Evolutionary conservation across 2,329 filamentous ascomycete genomes (phyloP), one percentile per base, ranked within the genome.

Genomic region (Penicillium sp.): DNA sequence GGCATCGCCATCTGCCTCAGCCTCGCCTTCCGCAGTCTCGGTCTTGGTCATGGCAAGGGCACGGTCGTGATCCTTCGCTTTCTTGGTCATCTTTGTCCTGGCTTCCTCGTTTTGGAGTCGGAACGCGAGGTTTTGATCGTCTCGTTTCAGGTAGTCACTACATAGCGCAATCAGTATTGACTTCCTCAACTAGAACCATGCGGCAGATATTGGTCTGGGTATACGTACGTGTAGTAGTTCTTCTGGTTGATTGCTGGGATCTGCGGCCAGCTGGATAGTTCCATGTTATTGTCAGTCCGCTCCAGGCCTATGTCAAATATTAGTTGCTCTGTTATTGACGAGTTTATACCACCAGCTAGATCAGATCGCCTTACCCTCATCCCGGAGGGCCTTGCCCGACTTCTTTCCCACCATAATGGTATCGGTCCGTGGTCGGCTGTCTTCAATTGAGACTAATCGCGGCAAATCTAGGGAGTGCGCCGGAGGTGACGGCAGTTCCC

Each of bases 211-310:
- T 3, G 2, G 15, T 10, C 21, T 25, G 6, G 9, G 17, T 25
- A 47, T 33, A 80, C 87, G 61, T 82, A 94, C 91, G 93, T 96
- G 75, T 97, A 97, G 77, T 99, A 99, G 76, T 99, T 99, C 81
- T 99, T 99, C 76, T 99, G 94, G 74, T 99, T 99, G 77, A 99
- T 99, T 69, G 94, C 91, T 43, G 86, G 84, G 57, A 96, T 87
- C 71, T 94, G 89, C 10, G 94, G 93, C 93, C 94, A 99, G 74
- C 84, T 95, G 48, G 92, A 90, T 72, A 94, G 86, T 72, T 93
- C 94, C 89, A 99, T 93, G 78, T 93, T 93, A 85, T 99, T 99
- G 81, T 99, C 94, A 60, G 94, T 97, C 73, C 93, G 86, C 79
- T 96, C 91, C 64, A 99, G 86, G 65, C 94, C 93, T 97, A 73